phyloP scores from a whole-genome alignment of 2,329 filamentous ascomycete genomes.

The Ceratocystis ficicola region DNA sequence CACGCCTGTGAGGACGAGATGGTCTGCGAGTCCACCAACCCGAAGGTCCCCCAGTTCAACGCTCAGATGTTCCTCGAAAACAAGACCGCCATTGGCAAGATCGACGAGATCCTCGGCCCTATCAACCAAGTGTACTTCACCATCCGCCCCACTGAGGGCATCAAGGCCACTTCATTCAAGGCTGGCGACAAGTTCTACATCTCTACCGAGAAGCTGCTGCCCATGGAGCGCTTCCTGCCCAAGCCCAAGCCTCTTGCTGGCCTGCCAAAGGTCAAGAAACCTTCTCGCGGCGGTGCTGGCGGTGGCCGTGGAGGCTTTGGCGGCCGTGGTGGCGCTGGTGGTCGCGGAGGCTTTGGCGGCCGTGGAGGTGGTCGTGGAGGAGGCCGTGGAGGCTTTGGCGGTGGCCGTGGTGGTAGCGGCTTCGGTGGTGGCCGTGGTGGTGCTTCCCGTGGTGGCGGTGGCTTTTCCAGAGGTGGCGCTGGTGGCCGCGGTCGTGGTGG shows the following conservation, averaged over 20 bases:
- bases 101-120: constrained; percentile 94
- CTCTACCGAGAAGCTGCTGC: constrained; percentile 83
- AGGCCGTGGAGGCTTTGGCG: constrained; percentile 29
- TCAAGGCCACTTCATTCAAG: constrained; percentile 91
- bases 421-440: constrained; percentile 26
- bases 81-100: constrained; percentile 91
- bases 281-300: constrained; percentile 37
- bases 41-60: constrained; percentile 98
- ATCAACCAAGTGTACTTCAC: constrained; percentile 99
- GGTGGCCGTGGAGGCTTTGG: constrained; percentile 33
- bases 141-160: constrained; percentile 92
- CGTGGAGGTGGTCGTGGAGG: constrained; percentile 27
- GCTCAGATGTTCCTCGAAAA: constrained; percentile 98
- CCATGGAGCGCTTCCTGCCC: constrained; percentile 89
- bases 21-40: constrained; percentile 88
- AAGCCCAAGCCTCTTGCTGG: constrained; percentile 70
- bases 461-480: constrained; percentile 24
- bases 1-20: constrained; percentile 96
- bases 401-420: constrained; percentile 27
- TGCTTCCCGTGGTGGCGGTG: constrained; percentile 12
- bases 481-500: constrained; percentile 28
- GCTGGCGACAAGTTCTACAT: constrained; percentile 96
- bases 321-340: constrained; percentile 35
- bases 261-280: constrained; percentile 45
- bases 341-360: constrained; percentile 30